These are phyloP conservation scores for Phaseolus lunatus DNA, from an alignment of 306 rosid species.

Conservation along the genomic window DNA sequence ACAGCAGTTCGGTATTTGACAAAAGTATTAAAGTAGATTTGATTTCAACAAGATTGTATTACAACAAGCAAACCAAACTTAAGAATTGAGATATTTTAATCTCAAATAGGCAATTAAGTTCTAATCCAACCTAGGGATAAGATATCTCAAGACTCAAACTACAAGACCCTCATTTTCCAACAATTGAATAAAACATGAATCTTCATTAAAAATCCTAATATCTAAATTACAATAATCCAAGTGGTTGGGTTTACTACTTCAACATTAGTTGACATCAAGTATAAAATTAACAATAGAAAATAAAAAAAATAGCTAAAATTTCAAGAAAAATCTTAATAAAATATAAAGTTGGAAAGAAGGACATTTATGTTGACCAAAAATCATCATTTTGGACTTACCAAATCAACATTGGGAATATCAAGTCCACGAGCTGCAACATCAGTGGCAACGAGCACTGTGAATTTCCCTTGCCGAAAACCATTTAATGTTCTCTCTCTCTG, in stretches of 20 bases:
- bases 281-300: conserved; percentile 9
- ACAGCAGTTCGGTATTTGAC: conserved; percentile 14
- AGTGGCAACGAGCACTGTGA: conserved; percentile 95
- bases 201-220: conserved; percentile 23
- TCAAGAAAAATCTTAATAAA: conserved; percentile 14
- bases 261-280: conserved; percentile 10
- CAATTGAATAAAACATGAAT: conserved; percentile 8
- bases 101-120: neutral
- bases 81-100: conserved; percentile 12
- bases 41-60: neutral
- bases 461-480: conserved; percentile 96
- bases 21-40: neutral
- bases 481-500: conserved; percentile 94
- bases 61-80: conserved; percentile 36
- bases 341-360: neutral
- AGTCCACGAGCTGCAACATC: conserved; percentile 98
- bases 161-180: conserved; percentile 5
- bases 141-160: conserved; percentile 19
- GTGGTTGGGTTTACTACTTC: conserved; percentile 25
- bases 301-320: neutral
- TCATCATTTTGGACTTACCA: conserved; percentile 61
- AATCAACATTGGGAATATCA: conserved; percentile 95
- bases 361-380: conserved; percentile 37
- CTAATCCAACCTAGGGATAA: conserved; percentile 6
- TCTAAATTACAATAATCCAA: conserved; percentile 23